Base-by-base conservation (phyloP, 2,329 filamentous ascomycete species). In the Phialocephala subalpina region DNA sequence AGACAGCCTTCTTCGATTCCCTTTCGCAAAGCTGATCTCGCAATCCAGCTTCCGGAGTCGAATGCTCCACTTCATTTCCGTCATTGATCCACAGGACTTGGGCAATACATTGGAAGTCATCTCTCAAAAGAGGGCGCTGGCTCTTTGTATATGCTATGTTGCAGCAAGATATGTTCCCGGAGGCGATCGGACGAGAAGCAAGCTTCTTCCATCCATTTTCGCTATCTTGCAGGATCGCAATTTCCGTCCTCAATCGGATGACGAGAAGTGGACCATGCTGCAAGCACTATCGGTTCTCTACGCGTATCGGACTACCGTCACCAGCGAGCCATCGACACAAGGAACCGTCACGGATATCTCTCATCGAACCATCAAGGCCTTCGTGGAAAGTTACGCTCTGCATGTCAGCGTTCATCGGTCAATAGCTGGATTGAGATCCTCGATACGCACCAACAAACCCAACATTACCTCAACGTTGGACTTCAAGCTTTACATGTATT, bases 121-220 rank as follows among this genome's bases (percentile, higher is more conserved):
- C 16, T 38, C 42, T 16, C 56, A 52, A 47, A 60, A 64, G 20
- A 60, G 33, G 20, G 33, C 52, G 9, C 60, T 68, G 4, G 67
- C 56, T 22, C 27, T 55, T 16, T 68, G 61, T 59, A 66, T 68
- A 12, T 68, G 60, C 35, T 68, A 63, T 62, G 67, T 68, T 20
- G 56, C 67, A 12, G 60, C 61, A 22, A 59, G 42, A 58, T 68
- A 60, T 40, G n/a, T 68, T 16, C 66, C 66, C 3, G 66, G 66
- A 7, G 63, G 64, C 5, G 56, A 55, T 4, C 27, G 35, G 8
- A 40, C 47, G 22, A 66, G 60, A 40, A 38, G 49, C 5, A 60
- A 53, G 27, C 60, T 68, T 18, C 27, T 57, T 20, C 63, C 63
- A 2, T 16, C 58, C 8, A 49, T 66, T 20, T 53, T 42, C 1